Evolutionary conservation across 2,329 filamentous ascomycete species (phyloP).

Genomic region (Fusarium veterinarium): DNA sequence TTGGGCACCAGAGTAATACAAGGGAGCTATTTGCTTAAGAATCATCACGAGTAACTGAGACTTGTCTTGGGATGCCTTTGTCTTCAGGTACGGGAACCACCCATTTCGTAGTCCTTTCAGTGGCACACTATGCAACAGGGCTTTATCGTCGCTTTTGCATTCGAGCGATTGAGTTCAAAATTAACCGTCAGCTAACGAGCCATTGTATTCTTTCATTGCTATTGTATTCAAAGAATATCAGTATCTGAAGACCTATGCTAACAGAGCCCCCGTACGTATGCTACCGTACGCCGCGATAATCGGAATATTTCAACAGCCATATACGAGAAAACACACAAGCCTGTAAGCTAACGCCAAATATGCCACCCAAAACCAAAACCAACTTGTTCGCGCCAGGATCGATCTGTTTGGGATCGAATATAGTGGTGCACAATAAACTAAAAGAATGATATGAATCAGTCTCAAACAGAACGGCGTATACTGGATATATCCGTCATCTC

Average conservation of each 20-base stretch:
- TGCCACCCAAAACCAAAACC: slow-evolving; percentile 15
- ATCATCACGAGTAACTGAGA: not conserved
- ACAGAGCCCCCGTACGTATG: not conserved
- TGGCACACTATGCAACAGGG: not conserved
- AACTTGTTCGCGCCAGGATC: not conserved
- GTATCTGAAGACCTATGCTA: not conserved
- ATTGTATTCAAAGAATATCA: not conserved
- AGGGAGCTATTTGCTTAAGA: not conserved
- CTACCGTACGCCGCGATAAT: not conserved
- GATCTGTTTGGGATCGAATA: not conserved
- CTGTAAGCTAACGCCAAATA: slow-evolving; percentile 17
- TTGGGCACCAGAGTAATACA: slow-evolving; percentile 10
- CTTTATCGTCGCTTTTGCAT: not conserved
- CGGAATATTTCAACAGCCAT: not conserved
- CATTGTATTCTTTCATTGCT: not conserved
- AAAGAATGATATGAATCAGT: not conserved
- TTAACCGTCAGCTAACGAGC: not conserved
- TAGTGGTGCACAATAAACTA: not conserved
- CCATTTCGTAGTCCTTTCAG: not conserved
- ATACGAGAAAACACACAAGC: not conserved
- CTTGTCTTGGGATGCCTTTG: not conserved
- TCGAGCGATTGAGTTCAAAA: not conserved
- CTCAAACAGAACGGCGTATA: slow-evolving; percentile 34
- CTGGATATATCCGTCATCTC: slow-evolving; percentile 50
- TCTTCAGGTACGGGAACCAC: not conserved